Evolutionary conservation across 352 stramenopile species (phyloP).

Genomic region (Phytophthora sp.): DNA sequence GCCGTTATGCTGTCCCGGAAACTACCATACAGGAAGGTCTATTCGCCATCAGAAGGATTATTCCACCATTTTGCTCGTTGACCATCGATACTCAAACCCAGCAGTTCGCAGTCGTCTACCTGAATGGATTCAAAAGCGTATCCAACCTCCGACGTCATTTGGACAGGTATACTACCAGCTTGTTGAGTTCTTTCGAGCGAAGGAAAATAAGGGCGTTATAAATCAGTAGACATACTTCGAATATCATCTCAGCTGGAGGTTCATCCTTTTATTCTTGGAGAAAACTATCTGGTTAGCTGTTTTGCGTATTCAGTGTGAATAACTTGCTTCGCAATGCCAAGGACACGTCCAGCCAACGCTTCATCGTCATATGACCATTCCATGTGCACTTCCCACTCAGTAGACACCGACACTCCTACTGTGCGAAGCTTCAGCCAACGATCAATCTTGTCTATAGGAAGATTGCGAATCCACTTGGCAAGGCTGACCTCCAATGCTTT

Average conservation of each 20-base stretch:
- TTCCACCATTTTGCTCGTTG: conserved; percentile 95
- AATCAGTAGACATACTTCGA: conserved; percentile 17
- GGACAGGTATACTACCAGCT: conserved; percentile 76
- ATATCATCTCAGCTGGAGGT: conserved; percentile 16
- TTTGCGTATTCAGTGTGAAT: conserved; percentile 71
- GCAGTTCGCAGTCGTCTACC: conserved; percentile 71
- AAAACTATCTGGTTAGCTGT: conserved; percentile 33
- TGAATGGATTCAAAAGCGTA: conserved; percentile 83
- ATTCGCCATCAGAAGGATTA: conserved; percentile 99
- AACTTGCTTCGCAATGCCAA: conserved; percentile 86
- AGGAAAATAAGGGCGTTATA: conserved; percentile 27
- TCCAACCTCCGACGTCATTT: conserved; percentile 69
- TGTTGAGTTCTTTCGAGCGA: conserved; percentile 79
- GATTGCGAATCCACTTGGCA: conserved; percentile 69
- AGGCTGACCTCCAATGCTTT: conserved; percentile 50
- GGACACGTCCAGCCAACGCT: conserved; percentile 76
- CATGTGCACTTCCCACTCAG: conserved; percentile 83
- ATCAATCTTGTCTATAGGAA: conserved; percentile 63
- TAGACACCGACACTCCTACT: conserved; percentile 67
- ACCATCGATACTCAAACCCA: conserved; percentile 92
- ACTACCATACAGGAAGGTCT: conserved; percentile 71
- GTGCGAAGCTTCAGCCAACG: conserved; percentile 80
- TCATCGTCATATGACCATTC: conserved; percentile 89
- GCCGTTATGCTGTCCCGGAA: neutral
- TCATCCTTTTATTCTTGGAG: conserved; percentile 14